Percentiles rank a stretch among this genome's conserved stretches.
These are phyloP conservation scores for Pholiota microspora DNA, from an alignment of 768 basidiomycete species.

Conservation along the genomic window DNA sequence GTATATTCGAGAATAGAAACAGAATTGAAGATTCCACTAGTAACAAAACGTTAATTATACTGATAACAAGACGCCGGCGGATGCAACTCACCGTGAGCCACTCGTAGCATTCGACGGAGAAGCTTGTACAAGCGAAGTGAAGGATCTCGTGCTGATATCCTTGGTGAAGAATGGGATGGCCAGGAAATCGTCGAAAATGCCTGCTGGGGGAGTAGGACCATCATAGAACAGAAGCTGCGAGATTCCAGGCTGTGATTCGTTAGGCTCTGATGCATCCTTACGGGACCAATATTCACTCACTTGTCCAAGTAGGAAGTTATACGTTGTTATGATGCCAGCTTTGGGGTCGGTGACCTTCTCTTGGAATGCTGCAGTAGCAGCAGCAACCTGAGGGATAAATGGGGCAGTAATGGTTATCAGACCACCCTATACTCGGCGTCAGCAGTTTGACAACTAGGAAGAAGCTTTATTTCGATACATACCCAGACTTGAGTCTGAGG, in stretches of 20 bases:
- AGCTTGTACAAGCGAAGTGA: constrained; percentile 37
- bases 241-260: constrained; percentile 14
- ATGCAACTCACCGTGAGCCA: constrained; percentile 19
- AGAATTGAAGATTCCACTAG: constrained; percentile 1
- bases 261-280: neutral
- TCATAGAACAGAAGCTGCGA: constrained; percentile 55
- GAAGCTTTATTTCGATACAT: constrained; percentile 11
- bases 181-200: constrained; percentile 52
- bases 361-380: constrained; percentile 40
- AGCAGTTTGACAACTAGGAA: neutral
- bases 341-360: constrained; percentile 47
- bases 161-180: constrained; percentile 36
- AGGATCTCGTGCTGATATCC: constrained; percentile 39
- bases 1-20: constrained; percentile 5
- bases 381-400: constrained; percentile 22
- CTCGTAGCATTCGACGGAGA: constrained; percentile 34
- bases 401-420: constrained; percentile 31
- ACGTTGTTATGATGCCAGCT: constrained; percentile 46
- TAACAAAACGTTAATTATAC: neutral
- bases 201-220: constrained; percentile 43
- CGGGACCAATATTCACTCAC: constrained; percentile 26
- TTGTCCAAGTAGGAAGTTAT: constrained; percentile 32
- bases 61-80: neutral
- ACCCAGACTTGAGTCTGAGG: constrained; percentile 63
- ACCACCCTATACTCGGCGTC: constrained; percentile 40